Evolutionary conservation across 1,284 basidiomycete genomes (phyloP), one percentile per base, ranked within the genome.

Genomic region (Fistulina hepatica): DNA sequence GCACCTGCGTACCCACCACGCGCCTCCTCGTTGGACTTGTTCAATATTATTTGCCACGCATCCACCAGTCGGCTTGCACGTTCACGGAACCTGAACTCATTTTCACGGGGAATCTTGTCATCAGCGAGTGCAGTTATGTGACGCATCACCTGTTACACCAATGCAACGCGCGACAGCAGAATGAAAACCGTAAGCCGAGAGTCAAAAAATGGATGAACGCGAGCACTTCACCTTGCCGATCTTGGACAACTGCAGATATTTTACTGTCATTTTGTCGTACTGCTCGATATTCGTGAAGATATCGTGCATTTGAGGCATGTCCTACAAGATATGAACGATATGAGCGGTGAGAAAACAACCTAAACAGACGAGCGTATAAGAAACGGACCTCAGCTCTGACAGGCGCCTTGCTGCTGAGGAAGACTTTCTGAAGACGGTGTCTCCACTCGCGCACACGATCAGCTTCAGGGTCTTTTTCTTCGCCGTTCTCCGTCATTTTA

Each of bases 151-250:
- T n/a, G n/a, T n/a, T n/a, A n/a, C n/a, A n/a, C n/a, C n/a, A n/a
- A 25, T 25, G 24, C 24, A n/a, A 25, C 24, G 9, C n/a, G n/a
- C 24, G 24, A 25, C 9, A n/a, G 24, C 9, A 9, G 24, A 25
- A 25, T 9, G 24, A 25, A 9, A 25, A 9, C 9, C 24, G 24
- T 9, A 25, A 9, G 24, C 24, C 9, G n/a, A 25, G 24, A 25
- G 24, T n/a, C 24, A 25, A 25, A 25, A 25, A 15, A n/a, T n/a
- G n/a, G n/a, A n/a, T n/a, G n/a, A n/a, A n/a, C n/a, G n/a, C n/a
- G n/a, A n/a, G n/a, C n/a, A n/a, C 80, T 90, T 85, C 36, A 98
- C 93, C 63, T 97, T 97, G 62, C 86, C 90, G 53, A 97, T 95
- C 69, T 97, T 97, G 45, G 93, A 93, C 65, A 80, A 83, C 76